Evolutionary conservation across 2,329 filamentous ascomycete species (phyloP), one percentile per base, ranked within the genome.

Genomic region (Alternaria atra): DNA sequence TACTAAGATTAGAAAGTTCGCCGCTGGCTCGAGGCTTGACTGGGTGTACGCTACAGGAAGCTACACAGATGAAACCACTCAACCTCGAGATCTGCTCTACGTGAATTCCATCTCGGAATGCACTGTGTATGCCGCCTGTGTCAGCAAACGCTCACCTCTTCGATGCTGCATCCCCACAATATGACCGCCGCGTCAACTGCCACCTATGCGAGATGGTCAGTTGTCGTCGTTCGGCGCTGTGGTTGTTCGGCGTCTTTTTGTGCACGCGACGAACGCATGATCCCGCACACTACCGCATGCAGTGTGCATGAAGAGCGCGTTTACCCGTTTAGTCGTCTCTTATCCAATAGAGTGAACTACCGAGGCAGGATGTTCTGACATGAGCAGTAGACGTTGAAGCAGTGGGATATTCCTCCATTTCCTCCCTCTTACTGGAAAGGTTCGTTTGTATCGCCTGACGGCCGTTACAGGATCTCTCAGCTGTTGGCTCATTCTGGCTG

Each of bases 1-100:
- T 52, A 55, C 60, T 63, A 52, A 52, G 42, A 34, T 60, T 52
- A 63, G 60, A 50, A 12, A 48, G 27, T 42, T 52, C 55, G 56
- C 60, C 60, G 56, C 17, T 60, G 15, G 23, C 25, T 40, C 17
- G 3, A 12, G 9, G 23, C 37, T 40, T 8, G 27, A 29, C 27
- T 29, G 27, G 5, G 27, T 27, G 23, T 15, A 35, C 30, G 46
- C 30, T 30, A 48, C 46, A 15, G 15, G 15, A 9, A n/a, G n/a
- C 10, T 23, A n/a, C 9, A n/a, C 23, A 40, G 39, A 23, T 23
- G 17, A 23, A 34, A 9, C 15, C 6, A 10, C 30, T 50, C 46
- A 50, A 32, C 46, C 32, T 27, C 13, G 32, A 32, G 51, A 40
- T 52, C 34, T 10, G 43, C 27, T 39, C 32, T 17, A 15, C 5